These are phyloP conservation scores for Exophiala bonariae DNA, from an alignment of 2,329 filamentous ascomycete genomes.

Conservation along the genomic window DNA sequence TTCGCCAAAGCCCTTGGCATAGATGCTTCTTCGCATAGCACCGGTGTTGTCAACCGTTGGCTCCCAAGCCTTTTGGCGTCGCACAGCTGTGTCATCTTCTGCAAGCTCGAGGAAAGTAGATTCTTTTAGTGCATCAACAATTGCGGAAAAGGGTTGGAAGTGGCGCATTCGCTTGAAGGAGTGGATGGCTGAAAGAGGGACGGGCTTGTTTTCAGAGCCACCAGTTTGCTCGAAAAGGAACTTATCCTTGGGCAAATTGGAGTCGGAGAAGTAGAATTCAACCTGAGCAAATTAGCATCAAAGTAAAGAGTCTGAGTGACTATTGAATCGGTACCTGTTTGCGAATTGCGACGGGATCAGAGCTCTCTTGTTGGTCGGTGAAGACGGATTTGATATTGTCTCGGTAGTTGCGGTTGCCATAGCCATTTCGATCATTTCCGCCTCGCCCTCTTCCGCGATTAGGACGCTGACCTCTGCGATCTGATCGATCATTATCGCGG, in stretches of 20 bases:
- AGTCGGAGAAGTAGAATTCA: conserved; percentile 94
- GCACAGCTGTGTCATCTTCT: conserved; percentile 70
- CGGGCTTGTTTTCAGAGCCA: conserved; percentile 77
- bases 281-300: conserved; percentile 55
- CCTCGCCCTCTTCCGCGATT: conserved; percentile 19
- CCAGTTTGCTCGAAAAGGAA: conserved; percentile 79
- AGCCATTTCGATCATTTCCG: conserved; percentile 34
- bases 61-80: conserved; percentile 71
- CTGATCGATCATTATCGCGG: conserved; percentile 18
- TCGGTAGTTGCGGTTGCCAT: conserved; percentile 32
- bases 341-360: conserved; percentile 78
- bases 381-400: conserved; percentile 73
- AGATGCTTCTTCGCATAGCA: conserved; percentile 74
- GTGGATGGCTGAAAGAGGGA: conserved; percentile 75
- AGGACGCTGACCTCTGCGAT: conserved; percentile 13
- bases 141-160: conserved; percentile 82
- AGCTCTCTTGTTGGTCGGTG: conserved; percentile 65
- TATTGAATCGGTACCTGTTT: conserved; percentile 66
- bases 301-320: not conserved
- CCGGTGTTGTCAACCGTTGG: conserved; percentile 54
- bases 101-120: conserved; percentile 72
- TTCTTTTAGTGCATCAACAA: conserved; percentile 79
- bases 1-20: conserved; percentile 90
- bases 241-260: conserved; percentile 84
- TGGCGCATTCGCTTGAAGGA: conserved; percentile 94